These are phyloP conservation scores for Tritrichomonas musculus DNA, from an alignment of 208 protist genomes.

Conservation along the genomic window DNA sequence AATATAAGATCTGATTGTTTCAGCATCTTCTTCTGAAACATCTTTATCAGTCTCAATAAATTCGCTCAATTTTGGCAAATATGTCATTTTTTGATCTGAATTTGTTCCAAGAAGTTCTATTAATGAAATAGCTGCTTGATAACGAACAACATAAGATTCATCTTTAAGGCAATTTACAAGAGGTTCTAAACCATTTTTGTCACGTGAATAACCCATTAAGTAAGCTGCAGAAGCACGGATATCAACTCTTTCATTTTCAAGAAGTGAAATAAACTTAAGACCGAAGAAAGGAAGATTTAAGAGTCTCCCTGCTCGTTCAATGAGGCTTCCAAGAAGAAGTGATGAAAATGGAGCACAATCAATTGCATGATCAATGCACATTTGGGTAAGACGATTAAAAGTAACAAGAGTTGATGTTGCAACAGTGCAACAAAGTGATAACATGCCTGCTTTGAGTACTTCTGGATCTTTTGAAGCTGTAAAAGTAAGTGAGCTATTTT, in stretches of 20 bases:
- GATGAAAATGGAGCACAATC: neutral
- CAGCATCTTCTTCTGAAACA: too few relatives aligned
- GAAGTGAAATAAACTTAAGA: neutral
- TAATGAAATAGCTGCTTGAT: too few relatives aligned
- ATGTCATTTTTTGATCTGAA: too few relatives aligned
- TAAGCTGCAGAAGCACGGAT: neutral
- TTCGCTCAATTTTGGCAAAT: too few relatives aligned
- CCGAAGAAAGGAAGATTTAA: neutral
- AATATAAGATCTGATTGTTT: too few relatives aligned
- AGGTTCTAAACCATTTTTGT: too few relatives aligned
- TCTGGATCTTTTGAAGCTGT: neutral
- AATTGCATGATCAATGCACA: conserved; percentile 19
- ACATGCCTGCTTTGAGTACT: neutral
- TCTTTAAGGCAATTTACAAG: too few relatives aligned
- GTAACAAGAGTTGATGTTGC: neutral
- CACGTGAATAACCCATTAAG: neutral
- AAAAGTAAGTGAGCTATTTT: neutral
- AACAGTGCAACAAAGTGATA: neutral
- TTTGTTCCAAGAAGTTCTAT: too few relatives aligned
- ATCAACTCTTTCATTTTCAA: neutral
- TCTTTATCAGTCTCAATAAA: too few relatives aligned
- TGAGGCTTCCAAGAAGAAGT: neutral
- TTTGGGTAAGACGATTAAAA: neutral
- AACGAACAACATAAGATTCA: too few relatives aligned
- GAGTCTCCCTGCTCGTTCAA: neutral